A percentile compares a stretch with the other conserved stretches of the same genome.
These are phyloP conservation scores for Geotrichum macrosporum DNA, from an alignment of 1,139 yeast genomes.

Conservation along the genomic window DNA sequence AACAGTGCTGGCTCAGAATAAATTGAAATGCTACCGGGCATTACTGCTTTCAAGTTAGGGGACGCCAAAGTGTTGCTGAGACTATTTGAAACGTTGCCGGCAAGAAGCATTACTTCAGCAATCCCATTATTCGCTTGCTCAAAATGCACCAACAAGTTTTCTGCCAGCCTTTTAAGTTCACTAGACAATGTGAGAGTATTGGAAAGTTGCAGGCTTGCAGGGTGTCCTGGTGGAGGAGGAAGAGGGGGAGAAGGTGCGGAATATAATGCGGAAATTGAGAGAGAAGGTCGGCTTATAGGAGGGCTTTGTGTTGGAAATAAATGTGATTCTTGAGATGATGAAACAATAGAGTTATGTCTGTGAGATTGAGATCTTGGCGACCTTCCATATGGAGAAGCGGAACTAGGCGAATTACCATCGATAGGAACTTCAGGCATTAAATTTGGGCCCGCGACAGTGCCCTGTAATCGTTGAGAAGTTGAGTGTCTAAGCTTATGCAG, in stretches of 20 bases:
- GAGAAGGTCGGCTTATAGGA: neutral
- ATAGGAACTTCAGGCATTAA: slow-evolving; percentile 10
- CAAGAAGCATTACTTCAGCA: slow-evolving; percentile 6
- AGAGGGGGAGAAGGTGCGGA: neutral
- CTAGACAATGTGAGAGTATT: neutral
- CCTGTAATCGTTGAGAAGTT: slow-evolving; percentile 1
- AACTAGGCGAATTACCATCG: slow-evolving; percentile 1
- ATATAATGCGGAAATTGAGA: neutral
- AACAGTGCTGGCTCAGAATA: slow-evolving; percentile 44
- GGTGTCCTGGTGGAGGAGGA: neutral
- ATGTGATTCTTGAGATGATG: neutral
- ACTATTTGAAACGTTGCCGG: slow-evolving; percentile 1
- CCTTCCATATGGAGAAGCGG: neutral
- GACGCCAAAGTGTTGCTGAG: slow-evolving; percentile 1
- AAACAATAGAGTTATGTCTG: too few species aligned
- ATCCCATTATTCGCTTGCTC: slow-evolving; percentile 13
- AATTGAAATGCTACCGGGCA: slow-evolving; percentile 29
- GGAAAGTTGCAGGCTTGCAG: neutral
- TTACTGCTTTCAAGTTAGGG: neutral
- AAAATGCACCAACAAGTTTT: neutral
- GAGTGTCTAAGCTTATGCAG: neutral
- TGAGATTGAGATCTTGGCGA: neutral
- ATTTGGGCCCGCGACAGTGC: slow-evolving; percentile 6
- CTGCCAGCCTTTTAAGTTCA: slow-evolving; percentile 13
- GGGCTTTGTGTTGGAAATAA: neutral